Conservation (phyloP, 371 early-diverging fungal genomes). For the Mortierella sp. region DNA sequence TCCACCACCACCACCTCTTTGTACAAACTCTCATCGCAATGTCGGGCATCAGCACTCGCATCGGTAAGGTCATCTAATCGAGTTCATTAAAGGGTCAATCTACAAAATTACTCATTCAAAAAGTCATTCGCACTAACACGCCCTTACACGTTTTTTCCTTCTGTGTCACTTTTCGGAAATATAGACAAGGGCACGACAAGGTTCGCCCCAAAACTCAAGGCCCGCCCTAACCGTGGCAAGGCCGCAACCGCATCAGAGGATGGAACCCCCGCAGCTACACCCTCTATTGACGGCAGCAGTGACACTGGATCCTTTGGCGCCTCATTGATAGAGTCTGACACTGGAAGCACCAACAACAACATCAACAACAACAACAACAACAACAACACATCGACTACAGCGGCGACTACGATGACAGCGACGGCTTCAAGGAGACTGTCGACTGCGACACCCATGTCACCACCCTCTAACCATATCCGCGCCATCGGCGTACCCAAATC, state of each 20-base stretch:
- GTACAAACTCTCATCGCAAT: slow-evolving; percentile 4
- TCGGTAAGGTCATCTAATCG: slow-evolving; percentile 28
- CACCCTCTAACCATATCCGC: slow-evolving; percentile 2
- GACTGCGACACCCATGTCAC: slow-evolving; percentile 13
- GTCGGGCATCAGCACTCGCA: slow-evolving; percentile 55
- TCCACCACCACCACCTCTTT: background rate
- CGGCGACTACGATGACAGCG: background rate
- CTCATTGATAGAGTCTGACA: slow-evolving; percentile 21
- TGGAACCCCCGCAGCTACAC: slow-evolving; percentile 38
- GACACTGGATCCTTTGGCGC: slow-evolving; percentile 33
- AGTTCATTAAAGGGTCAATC: too few relatives aligned
- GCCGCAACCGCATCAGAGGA: slow-evolving; percentile 34
- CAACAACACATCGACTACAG: background rate
- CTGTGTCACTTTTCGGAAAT: background rate
- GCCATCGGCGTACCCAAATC: slow-evolving; percentile 19
- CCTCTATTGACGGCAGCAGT: slow-evolving; percentile 25
- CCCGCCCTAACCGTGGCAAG: slow-evolving; percentile 45
- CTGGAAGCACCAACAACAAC: background rate
- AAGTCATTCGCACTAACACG: too few relatives aligned
- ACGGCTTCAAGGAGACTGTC: slow-evolving; percentile 22
- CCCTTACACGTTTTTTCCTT: too few relatives aligned
- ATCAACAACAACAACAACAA: background rate
- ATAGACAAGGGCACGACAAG: slow-evolving; percentile 55
- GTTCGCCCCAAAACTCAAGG: slow-evolving; percentile 54
- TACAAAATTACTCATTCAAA: too few relatives aligned